Evolutionary conservation across 1,284 basidiomycete genomes (phyloP), one percentile per base, ranked within the genome.

Genomic region (Cryptococcus floricola): DNA sequence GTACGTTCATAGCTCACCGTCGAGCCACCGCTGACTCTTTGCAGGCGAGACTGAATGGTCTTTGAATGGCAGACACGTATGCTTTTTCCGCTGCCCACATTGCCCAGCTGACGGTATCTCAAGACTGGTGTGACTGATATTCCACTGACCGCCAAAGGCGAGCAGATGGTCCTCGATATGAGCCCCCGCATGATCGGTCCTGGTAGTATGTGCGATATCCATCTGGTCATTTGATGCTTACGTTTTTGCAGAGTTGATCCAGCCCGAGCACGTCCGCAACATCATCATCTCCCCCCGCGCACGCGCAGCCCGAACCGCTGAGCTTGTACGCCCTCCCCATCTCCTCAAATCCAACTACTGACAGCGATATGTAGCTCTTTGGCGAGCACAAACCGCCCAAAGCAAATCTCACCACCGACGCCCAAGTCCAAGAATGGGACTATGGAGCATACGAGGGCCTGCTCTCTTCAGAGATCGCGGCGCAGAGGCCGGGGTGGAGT

Each of bases 31-130:
- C 39, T 31, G 27, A 39, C 39, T 6, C 34, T n/a, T 16, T 12
- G 41, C 67, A 89, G 89, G 91, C 44, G 88, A 95, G 79, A 96
- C 92, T 1, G 92, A 94, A 73, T 96, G 92, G 92, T 89, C 87
- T n/a, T 69, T 88, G 53, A 92, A 88, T 65, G 92, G 89, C 63
- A 84, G 89, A 57, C 90, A 91, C 77, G 89, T 88, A 75, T 54
- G 80, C 69, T 16, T n/a, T 44, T 18, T 42, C 49, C 38, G 37
- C 19, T 16, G 19, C 19, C 27, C n/a, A 31, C 39, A 12, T n/a
- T 9, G 10, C 14, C 19, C 31, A 4, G 18, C 34, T 31, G 34
- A 49, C 34, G n/a, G 68, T 5, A 34, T 34, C 31, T 23, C 31
- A 34, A 95, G 90, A 96, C 92, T 9, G 93, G 93, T 42, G 82